Evolutionary conservation across 2,329 filamentous ascomycete species (phyloP), one percentile per base, ranked within the genome.

Genomic region (Monosporascus sp.): DNA sequence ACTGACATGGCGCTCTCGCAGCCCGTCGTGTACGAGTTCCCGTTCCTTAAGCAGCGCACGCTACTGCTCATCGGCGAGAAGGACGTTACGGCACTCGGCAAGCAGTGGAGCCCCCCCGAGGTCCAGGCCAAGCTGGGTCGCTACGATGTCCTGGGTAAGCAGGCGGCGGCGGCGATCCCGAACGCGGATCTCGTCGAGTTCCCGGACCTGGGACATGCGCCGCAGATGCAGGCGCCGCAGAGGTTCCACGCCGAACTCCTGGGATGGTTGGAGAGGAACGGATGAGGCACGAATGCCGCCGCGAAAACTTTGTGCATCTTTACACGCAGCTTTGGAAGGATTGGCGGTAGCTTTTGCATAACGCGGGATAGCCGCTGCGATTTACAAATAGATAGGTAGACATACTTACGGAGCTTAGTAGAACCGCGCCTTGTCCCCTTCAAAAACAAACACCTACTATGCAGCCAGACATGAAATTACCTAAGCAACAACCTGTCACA

Each of bases 1-100:
- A 77, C 78, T n/a, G 79, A 82, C 60, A 74, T 79, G 68, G 74
- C 82, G n/a, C 68, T 81, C 51, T 78, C 76, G 20, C 74, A 78
- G 54, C 78, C 79, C 2, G 68, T 81, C 11, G 70, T 74, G 22
- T 77, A 78, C 55, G 76, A 81, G 60, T 77, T 81, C 46, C 64
- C 65, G n/a, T 58, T 70, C 46, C 59, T 82, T 14, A 71, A 71
- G 58, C 64, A 73, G 11, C 70, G 68, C 47, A 79, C 78, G 2
- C 65, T 81, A 22, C 62, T 83, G 51, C 62, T 82, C 49, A 70
- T 80, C 48, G 79, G 79, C 1, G 73, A 74, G 35, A 74, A 75
- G 61, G 79, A 82, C 55, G 78, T 69, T 38, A 82, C 80, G 3
- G 80, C 78, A 17, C 78, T 82, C 48, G 79, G 80, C 0, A 78